A percentile compares a stretch with the other conserved stretches of the same genome.
Evolutionary conservation across 352 stramenopile genomes (phyloP).

Genomic region (Phytophthora capsici): DNA sequence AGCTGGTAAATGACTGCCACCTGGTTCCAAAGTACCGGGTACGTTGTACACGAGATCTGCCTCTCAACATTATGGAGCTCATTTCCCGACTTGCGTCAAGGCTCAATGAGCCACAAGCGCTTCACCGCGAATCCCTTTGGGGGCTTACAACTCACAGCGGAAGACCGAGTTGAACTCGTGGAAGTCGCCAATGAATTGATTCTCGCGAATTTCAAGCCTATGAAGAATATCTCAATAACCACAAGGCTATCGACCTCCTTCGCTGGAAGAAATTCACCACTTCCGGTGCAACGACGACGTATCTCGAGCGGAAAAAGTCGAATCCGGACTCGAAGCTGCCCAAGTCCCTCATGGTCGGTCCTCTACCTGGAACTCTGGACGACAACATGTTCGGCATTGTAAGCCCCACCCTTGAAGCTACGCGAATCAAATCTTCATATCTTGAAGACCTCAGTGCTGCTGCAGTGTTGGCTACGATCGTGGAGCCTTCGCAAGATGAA

Average conservation of each 20-base stretch:
- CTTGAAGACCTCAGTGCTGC: constrained; percentile 34
- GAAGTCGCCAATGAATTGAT: constrained; percentile 15
- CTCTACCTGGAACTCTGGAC: constrained; percentile 33
- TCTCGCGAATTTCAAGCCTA: constrained; percentile 12
- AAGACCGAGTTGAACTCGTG: constrained; percentile 17
- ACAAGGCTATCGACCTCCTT: constrained; percentile 8
- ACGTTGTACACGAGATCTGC: too few relatives aligned
- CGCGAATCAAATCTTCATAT: constrained; percentile 30
- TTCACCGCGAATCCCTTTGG: constrained; percentile 27
- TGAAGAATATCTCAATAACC: constrained; percentile 10
- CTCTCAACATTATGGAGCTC: neutral
- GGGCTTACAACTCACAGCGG: constrained; percentile 1
- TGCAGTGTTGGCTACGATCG: constrained; percentile 47
- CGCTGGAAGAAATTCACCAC: constrained; percentile 26
- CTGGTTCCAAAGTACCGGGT: too few relatives aligned
- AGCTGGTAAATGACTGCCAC: too few relatives aligned
- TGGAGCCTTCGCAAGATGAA: constrained; percentile 43
- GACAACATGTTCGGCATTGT: constrained; percentile 51
- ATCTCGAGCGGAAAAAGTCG: constrained; percentile 16
- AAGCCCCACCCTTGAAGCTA: constrained; percentile 30
- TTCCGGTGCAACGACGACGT: constrained; percentile 8
- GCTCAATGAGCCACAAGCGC: constrained; percentile 17
- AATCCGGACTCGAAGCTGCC: constrained; percentile 23
- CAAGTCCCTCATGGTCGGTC: constrained; percentile 29
- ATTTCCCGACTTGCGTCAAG: neutral